phyloP scores from a whole-genome alignment of 768 basidiomycete species.

The Pleurotus salmoneostramineus region DNA sequence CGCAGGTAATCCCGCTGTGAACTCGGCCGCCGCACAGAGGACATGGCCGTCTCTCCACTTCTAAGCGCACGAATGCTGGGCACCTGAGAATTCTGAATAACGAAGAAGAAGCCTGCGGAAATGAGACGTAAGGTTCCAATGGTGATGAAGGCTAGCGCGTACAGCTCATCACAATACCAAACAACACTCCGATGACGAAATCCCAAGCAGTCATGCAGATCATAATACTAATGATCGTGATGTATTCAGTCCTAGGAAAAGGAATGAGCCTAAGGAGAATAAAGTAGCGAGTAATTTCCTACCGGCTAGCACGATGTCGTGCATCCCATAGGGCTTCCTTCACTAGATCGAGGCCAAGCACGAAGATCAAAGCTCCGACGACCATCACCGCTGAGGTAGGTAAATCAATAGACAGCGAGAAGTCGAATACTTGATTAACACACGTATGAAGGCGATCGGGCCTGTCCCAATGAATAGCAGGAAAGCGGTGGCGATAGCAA shows the following conservation, averaged over 20 bases:
- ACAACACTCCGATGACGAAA: constrained; percentile 90
- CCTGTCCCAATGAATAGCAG: constrained; percentile 82
- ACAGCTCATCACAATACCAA: constrained; percentile 92
- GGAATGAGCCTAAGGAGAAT: background rate
- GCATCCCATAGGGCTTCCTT: constrained; percentile 99
- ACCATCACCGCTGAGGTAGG: constrained; percentile 73
- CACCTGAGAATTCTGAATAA: constrained; percentile 89
- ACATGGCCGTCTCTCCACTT: constrained; percentile 80
- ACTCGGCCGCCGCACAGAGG: constrained; percentile 87
- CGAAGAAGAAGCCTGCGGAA: constrained; percentile 82
- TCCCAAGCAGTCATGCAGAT: constrained; percentile 92
- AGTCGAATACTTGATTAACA: constrained; percentile 22
- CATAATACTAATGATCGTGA: constrained; percentile 84
- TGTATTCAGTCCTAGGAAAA: constrained; percentile 60
- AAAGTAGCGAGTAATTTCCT: constrained; percentile 14
- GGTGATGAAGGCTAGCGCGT: constrained; percentile 21
- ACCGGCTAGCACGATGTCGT: constrained; percentile 78
- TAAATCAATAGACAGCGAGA: background rate
- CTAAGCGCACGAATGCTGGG: constrained; percentile 81
- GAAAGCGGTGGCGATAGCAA: constrained; percentile 68
- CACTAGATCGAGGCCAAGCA: constrained; percentile 89
- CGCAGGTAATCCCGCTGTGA: constrained; percentile 86
- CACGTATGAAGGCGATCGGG: constrained; percentile 90
- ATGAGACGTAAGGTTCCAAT: background rate
- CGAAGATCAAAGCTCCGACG: constrained; percentile 89